Percentiles rank a stretch among this genome's conserved stretches.
phyloP scores from a whole-genome alignment of 805 yeast genomes.

The Sugiyamaella marilandica region DNA sequence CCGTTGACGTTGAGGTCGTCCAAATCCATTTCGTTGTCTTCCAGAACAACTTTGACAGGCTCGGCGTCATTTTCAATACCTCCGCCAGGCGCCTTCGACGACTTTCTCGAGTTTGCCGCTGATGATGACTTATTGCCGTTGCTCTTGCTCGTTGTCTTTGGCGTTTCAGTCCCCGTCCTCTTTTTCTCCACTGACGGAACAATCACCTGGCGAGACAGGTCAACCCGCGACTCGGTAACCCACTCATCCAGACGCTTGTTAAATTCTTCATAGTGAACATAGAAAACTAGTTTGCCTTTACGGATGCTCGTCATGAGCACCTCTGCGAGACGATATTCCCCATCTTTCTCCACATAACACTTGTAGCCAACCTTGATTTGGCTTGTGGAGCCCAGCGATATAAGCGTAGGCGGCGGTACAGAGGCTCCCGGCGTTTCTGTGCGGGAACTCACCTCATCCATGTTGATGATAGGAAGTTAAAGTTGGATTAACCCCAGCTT shows the following conservation, averaged over 20 bases:
- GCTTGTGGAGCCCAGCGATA: constrained; percentile 36
- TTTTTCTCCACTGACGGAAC: constrained; percentile 59
- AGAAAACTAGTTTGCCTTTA: constrained; percentile 73
- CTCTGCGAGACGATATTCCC: constrained; percentile 76
- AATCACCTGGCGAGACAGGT: constrained; percentile 62
- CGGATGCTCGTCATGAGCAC: constrained; percentile 69
- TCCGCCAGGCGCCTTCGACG: constrained; percentile 12
- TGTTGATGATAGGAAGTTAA: not conserved
- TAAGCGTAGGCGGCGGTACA: constrained; percentile 1
- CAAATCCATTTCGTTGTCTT: constrained; percentile 56
- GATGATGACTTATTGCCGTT: constrained; percentile 7
- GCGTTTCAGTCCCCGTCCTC: constrained; percentile 27
- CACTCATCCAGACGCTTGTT: constrained; percentile 97
- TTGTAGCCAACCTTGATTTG: constrained; percentile 57
- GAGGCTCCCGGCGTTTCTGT: constrained; percentile 3
- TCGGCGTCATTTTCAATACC: constrained; percentile 4
- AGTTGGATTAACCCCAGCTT: not conserved
- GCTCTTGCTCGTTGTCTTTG: constrained; percentile 8
- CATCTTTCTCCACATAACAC: constrained; percentile 76
- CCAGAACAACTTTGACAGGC: constrained; percentile 7
- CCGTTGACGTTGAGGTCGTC: constrained; percentile 87
- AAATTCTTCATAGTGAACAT: constrained; percentile 91
- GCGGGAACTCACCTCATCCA: not conserved
- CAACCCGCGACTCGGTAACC: constrained; percentile 70
- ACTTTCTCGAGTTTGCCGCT: constrained; percentile 5